Conservation (phyloP, 1,284 basidiomycete species). For the Ceratobasidium sp. region DNA sequence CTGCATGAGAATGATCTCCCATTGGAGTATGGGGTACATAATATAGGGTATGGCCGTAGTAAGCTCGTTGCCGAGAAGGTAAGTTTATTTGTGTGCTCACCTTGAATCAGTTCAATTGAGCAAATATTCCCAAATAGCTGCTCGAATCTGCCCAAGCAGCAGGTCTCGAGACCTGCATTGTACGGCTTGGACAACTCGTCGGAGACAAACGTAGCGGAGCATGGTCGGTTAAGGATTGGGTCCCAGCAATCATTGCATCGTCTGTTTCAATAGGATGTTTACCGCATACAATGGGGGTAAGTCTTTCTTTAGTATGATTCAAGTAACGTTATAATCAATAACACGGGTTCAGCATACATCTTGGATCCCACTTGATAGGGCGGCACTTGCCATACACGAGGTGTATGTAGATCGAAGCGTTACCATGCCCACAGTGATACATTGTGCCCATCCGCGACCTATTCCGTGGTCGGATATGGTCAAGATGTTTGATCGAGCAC, state of each 20-base stretch:
- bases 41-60: conserved; percentile 4
- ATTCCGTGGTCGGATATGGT: neutral
- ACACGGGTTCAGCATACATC: neutral
- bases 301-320: neutral
- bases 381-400: neutral
- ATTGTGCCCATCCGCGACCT: neutral
- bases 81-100: neutral
- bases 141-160: conserved; percentile 4
- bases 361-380: conserved; percentile 11
- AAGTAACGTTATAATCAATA: neutral
- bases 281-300: neutral
- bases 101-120: neutral
- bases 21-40: neutral
- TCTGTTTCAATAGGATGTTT: conserved; percentile 12
- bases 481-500: neutral
- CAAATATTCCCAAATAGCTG: neutral
- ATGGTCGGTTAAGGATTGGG: conserved; percentile 39
- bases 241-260: conserved; percentile 13
- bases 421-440: neutral
- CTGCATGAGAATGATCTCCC: neutral
- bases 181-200: conserved; percentile 31
- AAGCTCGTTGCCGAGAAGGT: conserved; percentile 19
- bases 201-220: conserved; percentile 29
- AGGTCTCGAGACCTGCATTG: no score
- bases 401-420: neutral